phyloP scores from a whole-genome alignment of 177 flowering plant genomes.

The Telopea speciosissima region DNA sequence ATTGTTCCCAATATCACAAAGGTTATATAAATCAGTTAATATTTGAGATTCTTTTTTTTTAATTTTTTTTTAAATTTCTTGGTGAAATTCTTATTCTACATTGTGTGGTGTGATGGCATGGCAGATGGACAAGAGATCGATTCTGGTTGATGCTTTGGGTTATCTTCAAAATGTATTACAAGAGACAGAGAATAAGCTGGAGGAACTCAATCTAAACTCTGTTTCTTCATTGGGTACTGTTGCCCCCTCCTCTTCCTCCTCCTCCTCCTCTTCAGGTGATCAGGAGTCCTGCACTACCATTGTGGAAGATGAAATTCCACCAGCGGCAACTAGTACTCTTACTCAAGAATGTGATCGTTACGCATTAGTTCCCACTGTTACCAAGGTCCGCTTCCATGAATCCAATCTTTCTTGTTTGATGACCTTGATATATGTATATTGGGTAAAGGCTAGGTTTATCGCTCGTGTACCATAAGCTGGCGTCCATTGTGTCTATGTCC shows the following conservation, averaged over 20 bases:
- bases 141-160: neutral
- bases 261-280: neutral
- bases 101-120: too few species aligned
- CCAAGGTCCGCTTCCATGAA: neutral
- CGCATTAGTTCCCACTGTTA: neutral
- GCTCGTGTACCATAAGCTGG: too few species aligned
- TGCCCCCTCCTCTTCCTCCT: neutral
- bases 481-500: too few species aligned
- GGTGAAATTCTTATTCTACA: neutral
- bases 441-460: too few species aligned
- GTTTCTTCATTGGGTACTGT: neutral
- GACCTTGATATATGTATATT: too few species aligned
- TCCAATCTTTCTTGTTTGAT: neutral
- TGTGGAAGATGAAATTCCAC: neutral
- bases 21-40: neutral
- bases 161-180: conserved; percentile 1
- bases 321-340: neutral
- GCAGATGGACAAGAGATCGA: conserved; percentile 9
- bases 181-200: neutral
- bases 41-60: too few species aligned
- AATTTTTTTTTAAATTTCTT: too few species aligned
- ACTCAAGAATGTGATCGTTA: neutral
- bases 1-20: conserved; percentile 13
- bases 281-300: neutral
- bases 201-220: neutral